Percentiles rank a stretch among this genome's conserved stretches.
These are phyloP conservation scores for Kwoniella europaea DNA, from an alignment of 768 basidiomycete genomes.

Conservation along the genomic window DNA sequence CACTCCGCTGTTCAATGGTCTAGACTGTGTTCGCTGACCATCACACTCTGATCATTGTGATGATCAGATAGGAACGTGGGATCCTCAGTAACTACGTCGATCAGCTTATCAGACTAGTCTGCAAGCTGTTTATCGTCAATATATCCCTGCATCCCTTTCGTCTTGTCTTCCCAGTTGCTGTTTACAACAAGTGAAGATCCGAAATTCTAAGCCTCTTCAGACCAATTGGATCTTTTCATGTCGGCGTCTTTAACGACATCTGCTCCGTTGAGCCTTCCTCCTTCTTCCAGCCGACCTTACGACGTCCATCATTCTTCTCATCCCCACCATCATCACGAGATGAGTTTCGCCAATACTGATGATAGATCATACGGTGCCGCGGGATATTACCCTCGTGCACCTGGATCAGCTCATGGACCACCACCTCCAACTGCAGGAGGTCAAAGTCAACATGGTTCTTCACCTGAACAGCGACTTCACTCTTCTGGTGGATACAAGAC, in stretches of 20 bases:
- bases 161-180: too few species aligned
- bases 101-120: background rate
- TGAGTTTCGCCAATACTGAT: conserved; percentile 31
- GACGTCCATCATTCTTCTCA: conserved; percentile 18
- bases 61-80: conserved; percentile 13
- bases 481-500: conserved; percentile 36
- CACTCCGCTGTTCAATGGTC: background rate
- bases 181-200: background rate
- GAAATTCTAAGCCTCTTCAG: background rate
- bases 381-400: conserved; percentile 31
- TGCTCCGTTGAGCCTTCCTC: conserved; percentile 32
- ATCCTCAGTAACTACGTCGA: conserved; percentile 1
- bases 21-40: background rate
- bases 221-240: conserved; percentile 12
- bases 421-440: conserved; percentile 20
- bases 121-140: background rate
- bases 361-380: conserved; percentile 19
- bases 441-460: conserved; percentile 19
- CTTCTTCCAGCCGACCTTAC: conserved; percentile 24
- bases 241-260: conserved; percentile 33
- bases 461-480: conserved; percentile 34
- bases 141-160: too few species aligned
- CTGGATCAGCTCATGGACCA: conserved; percentile 34
- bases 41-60: background rate
- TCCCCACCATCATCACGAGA: conserved; percentile 12